phyloP scores from a whole-genome alignment of 2,329 filamentous ascomycete species.

The Cryphonectria radicalis region DNA sequence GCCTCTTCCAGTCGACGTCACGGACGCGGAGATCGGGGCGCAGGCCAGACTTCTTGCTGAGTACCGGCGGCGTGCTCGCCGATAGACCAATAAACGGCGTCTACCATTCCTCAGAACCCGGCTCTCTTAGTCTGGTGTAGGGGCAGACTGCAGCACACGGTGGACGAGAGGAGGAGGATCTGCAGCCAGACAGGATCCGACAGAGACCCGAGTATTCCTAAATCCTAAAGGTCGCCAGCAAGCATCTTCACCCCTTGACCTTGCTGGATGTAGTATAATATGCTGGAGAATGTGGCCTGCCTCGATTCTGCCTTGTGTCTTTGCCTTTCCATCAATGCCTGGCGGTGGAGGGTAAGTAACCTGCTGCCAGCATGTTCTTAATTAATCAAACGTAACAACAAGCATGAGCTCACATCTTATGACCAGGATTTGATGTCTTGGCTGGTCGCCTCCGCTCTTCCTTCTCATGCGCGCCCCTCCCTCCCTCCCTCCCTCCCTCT shows the following conservation, averaged over 20 bases:
- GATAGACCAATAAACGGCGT: not conserved
- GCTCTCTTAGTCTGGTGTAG: not conserved
- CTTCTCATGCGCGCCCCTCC: not conserved
- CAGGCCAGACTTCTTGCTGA: conserved; percentile 3
- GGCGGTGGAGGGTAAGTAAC: not conserved
- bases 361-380: not conserved
- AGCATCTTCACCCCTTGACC: not conserved
- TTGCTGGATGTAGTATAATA: too few relatives aligned
- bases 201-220: too few relatives aligned
- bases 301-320: not conserved
- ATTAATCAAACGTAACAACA: not conserved
- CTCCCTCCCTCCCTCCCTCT: not conserved
- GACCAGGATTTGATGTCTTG: not conserved
- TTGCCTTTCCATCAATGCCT: not conserved
- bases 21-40: conserved; percentile 10
- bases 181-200: not conserved
- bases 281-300: too few relatives aligned
- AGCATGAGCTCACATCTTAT: not conserved
- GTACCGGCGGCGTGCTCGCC: not conserved
- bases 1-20: not conserved
- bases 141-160: not conserved
- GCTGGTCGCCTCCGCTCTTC: not conserved
- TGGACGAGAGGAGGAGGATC: not conserved
- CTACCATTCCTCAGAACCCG: not conserved
- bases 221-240: not conserved